Conservation (phyloP, 495 filamentous ascomycete species). For the Cudoniella acicularis region DNA sequence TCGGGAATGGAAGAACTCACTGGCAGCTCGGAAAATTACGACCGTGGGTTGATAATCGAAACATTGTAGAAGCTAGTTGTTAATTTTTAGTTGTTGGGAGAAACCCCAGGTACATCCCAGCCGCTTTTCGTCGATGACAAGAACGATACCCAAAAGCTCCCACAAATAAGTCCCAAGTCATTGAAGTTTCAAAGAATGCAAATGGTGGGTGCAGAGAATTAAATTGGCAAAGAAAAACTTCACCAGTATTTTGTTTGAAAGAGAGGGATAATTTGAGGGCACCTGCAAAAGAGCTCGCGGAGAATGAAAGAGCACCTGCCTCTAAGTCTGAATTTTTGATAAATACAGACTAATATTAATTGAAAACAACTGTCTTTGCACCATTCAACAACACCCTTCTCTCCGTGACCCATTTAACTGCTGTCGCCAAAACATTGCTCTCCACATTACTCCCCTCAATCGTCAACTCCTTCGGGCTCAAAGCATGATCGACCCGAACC, state of each 20-base stretch:
- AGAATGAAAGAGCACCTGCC: too few species aligned
- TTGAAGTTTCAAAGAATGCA: too few species aligned
- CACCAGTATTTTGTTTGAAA: not conserved
- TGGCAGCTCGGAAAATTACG: not conserved
- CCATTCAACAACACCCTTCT: slow-evolving; percentile 67
- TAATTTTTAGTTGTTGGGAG: not conserved
- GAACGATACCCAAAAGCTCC: too few species aligned
- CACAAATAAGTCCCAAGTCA: too few species aligned
- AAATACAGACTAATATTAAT: too few species aligned
- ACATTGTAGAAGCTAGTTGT: not conserved
- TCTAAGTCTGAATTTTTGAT: too few species aligned
- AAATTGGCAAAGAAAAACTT: not conserved
- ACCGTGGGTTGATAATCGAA: not conserved
- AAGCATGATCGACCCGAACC: slow-evolving; percentile 61
- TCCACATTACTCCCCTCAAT: slow-evolving; percentile 72
- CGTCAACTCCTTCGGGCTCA: slow-evolving; percentile 67
- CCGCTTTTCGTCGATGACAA: not conserved
- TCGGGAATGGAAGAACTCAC: not conserved
- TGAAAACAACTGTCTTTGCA: slow-evolving; percentile 71
- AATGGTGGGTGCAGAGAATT: not conserved
- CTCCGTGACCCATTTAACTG: slow-evolving; percentile 72
- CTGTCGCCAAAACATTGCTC: slow-evolving; percentile 66
- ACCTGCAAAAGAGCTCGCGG: too few species aligned
- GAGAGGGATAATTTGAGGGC: too few species aligned
- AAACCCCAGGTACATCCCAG: not conserved